These are phyloP conservation scores for Aspergillus mulundensis DNA, from an alignment of 495 filamentous ascomycete species.

Conservation along the genomic window DNA sequence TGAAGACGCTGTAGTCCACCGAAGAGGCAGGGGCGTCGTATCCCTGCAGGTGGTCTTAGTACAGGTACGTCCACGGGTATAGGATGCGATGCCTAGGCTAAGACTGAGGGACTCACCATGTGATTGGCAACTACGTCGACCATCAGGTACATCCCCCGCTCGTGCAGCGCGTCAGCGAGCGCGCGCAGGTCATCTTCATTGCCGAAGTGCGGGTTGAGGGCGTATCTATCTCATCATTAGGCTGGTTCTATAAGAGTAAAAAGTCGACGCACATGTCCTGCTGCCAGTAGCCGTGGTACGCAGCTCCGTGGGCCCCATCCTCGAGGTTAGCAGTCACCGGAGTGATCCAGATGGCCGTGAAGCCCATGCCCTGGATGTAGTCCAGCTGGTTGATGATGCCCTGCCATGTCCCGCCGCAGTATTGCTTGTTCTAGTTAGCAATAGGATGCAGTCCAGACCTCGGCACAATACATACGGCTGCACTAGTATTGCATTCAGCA, in stretches of 20 bases:
- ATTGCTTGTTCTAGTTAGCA: conserved; percentile 29
- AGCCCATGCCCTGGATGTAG: conserved; percentile 70
- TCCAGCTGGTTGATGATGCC: conserved; percentile 64
- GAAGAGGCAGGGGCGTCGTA: conserved; percentile 47
- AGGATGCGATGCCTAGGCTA: neutral
- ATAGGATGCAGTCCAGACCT: neutral
- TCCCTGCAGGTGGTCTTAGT: conserved; percentile 39
- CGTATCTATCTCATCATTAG: conserved; percentile 32
- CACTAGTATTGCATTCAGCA: conserved; percentile 43
- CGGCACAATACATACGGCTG: conserved; percentile 21
- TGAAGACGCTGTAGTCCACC: conserved; percentile 59
- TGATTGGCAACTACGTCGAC: conserved; percentile 79
- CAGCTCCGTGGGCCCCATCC: conserved; percentile 47
- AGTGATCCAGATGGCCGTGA: conserved; percentile 80
- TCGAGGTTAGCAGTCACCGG: conserved; percentile 63
- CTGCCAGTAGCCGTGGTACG: conserved; percentile 78
- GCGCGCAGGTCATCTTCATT: conserved; percentile 60
- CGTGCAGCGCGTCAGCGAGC: conserved; percentile 56
- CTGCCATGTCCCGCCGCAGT: conserved; percentile 73
- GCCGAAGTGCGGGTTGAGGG: conserved; percentile 63
- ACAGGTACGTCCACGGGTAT: neutral
- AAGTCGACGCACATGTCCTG: conserved; percentile 48
- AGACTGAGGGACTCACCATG: conserved; percentile 46
- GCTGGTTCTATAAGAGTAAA: neutral
- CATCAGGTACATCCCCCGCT: conserved; percentile 69